Percentiles rank a stretch among this genome's conserved stretches.
phyloP scores from a whole-genome alignment of 164 flowering plant species.

The Annona squamosa region DNA sequence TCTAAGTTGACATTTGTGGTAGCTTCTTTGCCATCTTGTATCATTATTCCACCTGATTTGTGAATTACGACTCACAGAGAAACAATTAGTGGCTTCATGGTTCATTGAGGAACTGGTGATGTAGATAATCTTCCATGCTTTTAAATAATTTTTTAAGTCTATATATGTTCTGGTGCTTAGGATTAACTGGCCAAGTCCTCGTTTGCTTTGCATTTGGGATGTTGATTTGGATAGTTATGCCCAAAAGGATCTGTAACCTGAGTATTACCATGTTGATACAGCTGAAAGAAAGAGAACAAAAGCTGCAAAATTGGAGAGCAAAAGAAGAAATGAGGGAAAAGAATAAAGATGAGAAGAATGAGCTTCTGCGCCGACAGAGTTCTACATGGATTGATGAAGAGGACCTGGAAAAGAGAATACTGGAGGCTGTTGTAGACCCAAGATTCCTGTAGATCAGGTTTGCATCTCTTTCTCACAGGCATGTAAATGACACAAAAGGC shows the following conservation, averaged over 20 bases:
- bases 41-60: not conserved
- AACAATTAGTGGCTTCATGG: not conserved
- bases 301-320: conserved; percentile 59
- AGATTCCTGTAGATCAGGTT: conserved; percentile 16
- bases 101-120: too few species aligned
- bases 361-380: conserved; percentile 53
- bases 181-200: too few species aligned
- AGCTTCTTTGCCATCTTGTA: not conserved
- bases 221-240: too few species aligned
- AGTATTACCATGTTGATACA: conserved; percentile 17
- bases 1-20: too few species aligned
- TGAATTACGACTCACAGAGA: not conserved
- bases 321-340: conserved; percentile 39
- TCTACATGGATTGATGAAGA: conserved; percentile 56
- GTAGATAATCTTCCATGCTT: too few species aligned
- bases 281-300: conserved; percentile 68
- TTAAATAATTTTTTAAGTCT: too few species aligned
- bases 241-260: too few species aligned
- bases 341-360: conserved; percentile 46
- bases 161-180: too few species aligned
- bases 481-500: not conserved
- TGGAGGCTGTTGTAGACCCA: conserved; percentile 29
- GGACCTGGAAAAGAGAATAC: conserved; percentile 35
- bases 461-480: not conserved
- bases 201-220: too few species aligned